Base-by-base conservation (phyloP, 2,329 filamentous ascomycete genomes). In the Rhynchosporium agropyri region DNA sequence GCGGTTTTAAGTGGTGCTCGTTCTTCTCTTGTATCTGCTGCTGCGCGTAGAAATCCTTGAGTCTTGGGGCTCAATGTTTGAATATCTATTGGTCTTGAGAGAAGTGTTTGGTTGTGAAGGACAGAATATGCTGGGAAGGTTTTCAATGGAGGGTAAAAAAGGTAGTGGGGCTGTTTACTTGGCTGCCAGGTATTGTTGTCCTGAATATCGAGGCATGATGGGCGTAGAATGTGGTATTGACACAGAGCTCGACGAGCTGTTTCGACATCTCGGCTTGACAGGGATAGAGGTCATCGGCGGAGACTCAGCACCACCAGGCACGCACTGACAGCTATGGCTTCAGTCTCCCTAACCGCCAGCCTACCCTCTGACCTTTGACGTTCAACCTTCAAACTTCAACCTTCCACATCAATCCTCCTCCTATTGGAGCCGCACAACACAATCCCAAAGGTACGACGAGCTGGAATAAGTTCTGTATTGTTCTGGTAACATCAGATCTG, bases 51-150 rank as follows among this genome's bases (percentile, higher is more conserved):
- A 64, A 74, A 71, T 53, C 67, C 75, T 75, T 77, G 76, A 74
- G 82, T 78, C 76, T 80, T 83, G 50, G 77, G 74, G 67, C 76
- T 77, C 69, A 82, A 74, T 77, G 75, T 67, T 78, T 74, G 73
- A 77, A 80, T 68, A 80, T 79, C 65, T 76, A 74, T 67, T 78
- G 79, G 72, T 75, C 73, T 65, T 72, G 67, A 51, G 67, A 51
- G 33, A 33, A 69, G 71, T n/a, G 63, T 50, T 63, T 65, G 63
- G 63, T 61, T 68, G 65, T 65, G 5, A 5, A 36, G 33, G 9
- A 1, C 2, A 36, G 9, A 10, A 36, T 2, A 36, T 36, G 33
- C 5, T 36, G 33, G 66, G 62, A 56, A 60, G 54, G 60, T 62
- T 65, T 58, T 62, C 61, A 56, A 63, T 67, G 62, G 66, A 62